Base-by-base conservation (phyloP, 768 basidiomycete species). In the Suillus ampliporus region DNA sequence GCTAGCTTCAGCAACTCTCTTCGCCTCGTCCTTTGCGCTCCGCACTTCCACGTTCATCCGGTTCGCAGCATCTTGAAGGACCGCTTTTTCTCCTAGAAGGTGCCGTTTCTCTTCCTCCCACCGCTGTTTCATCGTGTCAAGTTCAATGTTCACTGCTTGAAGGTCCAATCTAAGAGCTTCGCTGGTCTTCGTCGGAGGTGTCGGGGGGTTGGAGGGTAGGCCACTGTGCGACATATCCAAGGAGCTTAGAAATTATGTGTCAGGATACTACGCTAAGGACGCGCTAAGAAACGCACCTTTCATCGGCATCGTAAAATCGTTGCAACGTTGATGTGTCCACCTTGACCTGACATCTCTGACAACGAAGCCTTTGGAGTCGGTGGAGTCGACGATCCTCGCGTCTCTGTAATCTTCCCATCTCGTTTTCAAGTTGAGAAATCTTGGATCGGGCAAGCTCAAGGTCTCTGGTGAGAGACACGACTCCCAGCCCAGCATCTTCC, bases 401-500 rank as follows among this genome's bases (percentile, higher is more conserved):
- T 63, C 90, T 81, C 23, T 82, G 78, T 57, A 91, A 76, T 38
- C 88, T 81, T 5, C 86, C 85, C 48, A 89, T 81, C 69, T 94
- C 90, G 48, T 88, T 88, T 72, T 93, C 89, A 34, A 94, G 76
- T 1, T 71, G 63, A 7, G 74, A 74, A 17, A 90, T 86, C 65
- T 78, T 82, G 15, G 80, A 72, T 9, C 89, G 84, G 10, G 91
- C 89, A 66, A 92, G 90, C 62, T 88, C 89, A 4, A 94, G 83
- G 59, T 85, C 87, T 75, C 81, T 83, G 0, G 89, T 88, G 40
- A 93, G 78, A 8, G 84, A 86, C 50, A 94, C 86, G 46, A 89
- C 89, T 34, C 86, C 91, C 15, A 89, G 74, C 5, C 93, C 93
- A 0, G 89, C 88, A 61, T 94, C 89, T 69, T 92, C 91, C 3